Percentiles rank a stretch among this genome's conserved stretches.
Evolutionary conservation across 768 basidiomycete species (phyloP).

Genomic region (Kwoniella sp.): DNA sequence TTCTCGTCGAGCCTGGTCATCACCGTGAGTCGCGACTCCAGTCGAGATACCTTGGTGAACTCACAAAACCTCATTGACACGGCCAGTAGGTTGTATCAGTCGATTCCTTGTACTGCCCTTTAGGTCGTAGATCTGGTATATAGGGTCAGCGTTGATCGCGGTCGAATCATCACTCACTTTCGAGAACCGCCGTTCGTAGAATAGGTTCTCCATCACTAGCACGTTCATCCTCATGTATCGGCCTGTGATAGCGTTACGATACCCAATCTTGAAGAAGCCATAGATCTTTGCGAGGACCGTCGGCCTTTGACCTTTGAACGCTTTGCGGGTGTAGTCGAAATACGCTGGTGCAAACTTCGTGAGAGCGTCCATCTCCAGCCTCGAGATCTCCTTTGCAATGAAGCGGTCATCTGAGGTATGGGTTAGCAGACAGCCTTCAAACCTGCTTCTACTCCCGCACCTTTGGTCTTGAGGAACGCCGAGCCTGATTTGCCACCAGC

Average conservation of each 20-base stretch:
- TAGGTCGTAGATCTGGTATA: slow-evolving; percentile 79
- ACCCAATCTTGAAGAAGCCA: slow-evolving; percentile 90
- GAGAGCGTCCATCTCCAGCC: slow-evolving; percentile 86
- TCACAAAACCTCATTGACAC: slow-evolving; percentile 80
- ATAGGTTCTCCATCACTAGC: slow-evolving; percentile 87
- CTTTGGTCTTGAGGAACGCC: slow-evolving; percentile 90
- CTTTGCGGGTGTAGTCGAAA: slow-evolving; percentile 97
- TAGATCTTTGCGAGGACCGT: slow-evolving; percentile 94
- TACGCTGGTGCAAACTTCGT: slow-evolving; percentile 96
- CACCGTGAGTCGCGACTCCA: background rate
- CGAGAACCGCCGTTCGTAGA: slow-evolving; percentile 84
- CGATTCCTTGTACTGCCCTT: slow-evolving; percentile 95
- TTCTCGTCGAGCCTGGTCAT: slow-evolving; percentile 72
- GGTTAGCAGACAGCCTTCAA: background rate
- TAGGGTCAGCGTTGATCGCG: background rate
- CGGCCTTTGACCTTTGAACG: slow-evolving; percentile 83
- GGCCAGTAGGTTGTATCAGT: slow-evolving; percentile 81
- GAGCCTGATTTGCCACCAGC: slow-evolving; percentile 95
- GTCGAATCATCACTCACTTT: slow-evolving; percentile 56
- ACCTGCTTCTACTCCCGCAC: slow-evolving; percentile 51
- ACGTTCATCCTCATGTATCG: slow-evolving; percentile 90
- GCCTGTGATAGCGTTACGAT: slow-evolving; percentile 73
- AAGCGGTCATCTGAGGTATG: slow-evolving; percentile 78
- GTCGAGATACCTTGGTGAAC: no score
- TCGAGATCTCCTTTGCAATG: slow-evolving; percentile 93